A percentile compares a stretch with the other conserved stretches of the same genome.
phyloP scores from a whole-genome alignment of 352 stramenopile species.

The Saprolegnia parasitica region DNA sequence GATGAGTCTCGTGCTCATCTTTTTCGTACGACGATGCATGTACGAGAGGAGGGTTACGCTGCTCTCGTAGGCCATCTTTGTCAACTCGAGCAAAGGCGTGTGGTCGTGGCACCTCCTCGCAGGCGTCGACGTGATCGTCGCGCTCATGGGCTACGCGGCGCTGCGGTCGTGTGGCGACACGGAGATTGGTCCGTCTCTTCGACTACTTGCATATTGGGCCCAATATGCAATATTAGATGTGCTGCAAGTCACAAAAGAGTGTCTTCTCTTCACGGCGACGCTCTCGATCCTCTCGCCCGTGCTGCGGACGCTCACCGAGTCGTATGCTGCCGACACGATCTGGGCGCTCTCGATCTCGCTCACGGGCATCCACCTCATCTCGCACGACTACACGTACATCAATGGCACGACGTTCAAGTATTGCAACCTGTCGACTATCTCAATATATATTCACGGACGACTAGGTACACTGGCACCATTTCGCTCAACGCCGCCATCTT shows the following conservation, averaged over 20 bases:
- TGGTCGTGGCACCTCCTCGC: conserved; percentile 56
- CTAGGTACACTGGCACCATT: conserved; percentile 82
- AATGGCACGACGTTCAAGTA: conserved; percentile 52
- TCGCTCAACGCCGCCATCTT: conserved; percentile 92
- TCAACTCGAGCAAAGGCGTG: conserved; percentile 51
- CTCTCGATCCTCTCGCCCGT: conserved; percentile 86
- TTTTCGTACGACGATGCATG: conserved; percentile 58
- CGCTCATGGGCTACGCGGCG: conserved; percentile 48
- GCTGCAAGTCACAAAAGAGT: conserved; percentile 54
- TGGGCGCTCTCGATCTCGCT: conserved; percentile 76
- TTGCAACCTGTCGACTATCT: conserved; percentile 60
- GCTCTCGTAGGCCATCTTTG: conserved; percentile 56
- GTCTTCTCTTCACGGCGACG: conserved; percentile 75
- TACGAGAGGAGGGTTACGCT: conserved; percentile 9
- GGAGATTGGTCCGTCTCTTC: conserved; percentile 21
- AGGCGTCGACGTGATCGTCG: conserved; percentile 51
- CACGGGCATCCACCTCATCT: conserved; percentile 80
- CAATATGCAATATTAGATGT: conserved; percentile 37
- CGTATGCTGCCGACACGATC: conserved; percentile 90
- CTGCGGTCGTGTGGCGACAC: conserved; percentile 37
- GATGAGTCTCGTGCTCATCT: conserved; percentile 83
- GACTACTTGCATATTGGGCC: conserved; percentile 10
- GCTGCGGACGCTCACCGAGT: conserved; percentile 85
- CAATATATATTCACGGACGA: too few relatives aligned
- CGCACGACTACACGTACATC: conserved; percentile 88